Evolutionary conservation across 2,329 filamentous ascomycete genomes (phyloP), one percentile per base, ranked within the genome.

Genomic region (Cytospora schulzeri): DNA sequence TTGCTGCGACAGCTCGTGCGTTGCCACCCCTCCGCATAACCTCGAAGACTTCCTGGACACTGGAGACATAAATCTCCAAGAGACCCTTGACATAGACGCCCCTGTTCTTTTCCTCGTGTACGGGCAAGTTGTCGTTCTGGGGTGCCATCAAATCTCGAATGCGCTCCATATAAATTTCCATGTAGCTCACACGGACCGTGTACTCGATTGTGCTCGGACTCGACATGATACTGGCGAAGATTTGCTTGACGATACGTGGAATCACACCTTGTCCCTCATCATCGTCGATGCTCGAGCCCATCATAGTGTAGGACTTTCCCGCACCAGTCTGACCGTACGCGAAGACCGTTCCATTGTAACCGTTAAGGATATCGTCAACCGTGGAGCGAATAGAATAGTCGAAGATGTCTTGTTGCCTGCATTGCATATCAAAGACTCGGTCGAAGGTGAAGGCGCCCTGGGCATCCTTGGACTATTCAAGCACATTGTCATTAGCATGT

Each of bases 161-260:
- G 71, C 91, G 88, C 81, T 99, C 95, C 95, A 98, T 99, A 82
- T 99, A 99, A 69, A 99, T 98, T 79, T 99, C 95, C 93, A 99
- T 97, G 79, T 98, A 98, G 78, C 93, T 97, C 74, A 98, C 94
- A 63, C 93, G 88, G 60, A 99, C 94, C n/a, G 93, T 98, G 78
- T 98, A 98, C 79, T 98, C 95, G 76, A 98, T 97, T 70, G 92
- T 96, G 72, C 89, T 89, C 52, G 94, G 92, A 71, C 93, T 97
- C 26, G 91, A 88, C 79, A 97, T 84, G 76, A 98, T 98, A 79
- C 91, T 96, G 71, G 91, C 89, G 76, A 98, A 98, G 75, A 98
- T 97, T 80, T 98, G 94, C 79, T 98, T 92, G 70, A 97, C 90
- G 71, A 98, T 98, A 73, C 95, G 90, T 58, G 95, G 95, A 71